Percentiles rank a stretch among this genome's conserved stretches.
Conservation (phyloP, 371 early-diverging fungal species). For the Funneliformis caledonium region DNA sequence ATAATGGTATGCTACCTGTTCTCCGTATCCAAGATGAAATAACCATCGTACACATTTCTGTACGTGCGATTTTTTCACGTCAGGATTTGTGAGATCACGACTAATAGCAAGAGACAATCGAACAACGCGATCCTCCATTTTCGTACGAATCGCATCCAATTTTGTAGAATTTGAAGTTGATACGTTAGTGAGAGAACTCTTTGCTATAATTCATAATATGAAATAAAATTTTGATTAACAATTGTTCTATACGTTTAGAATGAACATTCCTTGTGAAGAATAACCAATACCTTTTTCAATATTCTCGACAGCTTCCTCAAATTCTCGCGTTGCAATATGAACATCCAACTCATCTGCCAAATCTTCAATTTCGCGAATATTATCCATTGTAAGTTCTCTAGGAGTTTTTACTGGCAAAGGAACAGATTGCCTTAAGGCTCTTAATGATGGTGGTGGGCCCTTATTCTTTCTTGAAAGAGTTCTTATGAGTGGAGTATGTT, state of each 20-base stretch:
- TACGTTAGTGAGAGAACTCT: conserved; percentile 3
- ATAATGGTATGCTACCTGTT: conserved; percentile 55
- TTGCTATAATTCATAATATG: conserved; percentile 20
- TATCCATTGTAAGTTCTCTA: conserved; percentile 47
- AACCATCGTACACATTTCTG: conserved; percentile 82
- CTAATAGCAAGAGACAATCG: conserved; percentile 69
- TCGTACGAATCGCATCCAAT: conserved; percentile 55
- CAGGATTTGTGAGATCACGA: conserved; percentile 77
- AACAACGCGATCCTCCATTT: conserved; percentile 68
- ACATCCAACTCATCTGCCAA: conserved; percentile 88
- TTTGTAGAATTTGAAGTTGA: conserved; percentile 41
- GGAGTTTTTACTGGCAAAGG: neutral
- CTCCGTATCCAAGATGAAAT: conserved; percentile 76
- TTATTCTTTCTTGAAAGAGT: conserved; percentile 7
- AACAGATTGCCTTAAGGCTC: neutral
- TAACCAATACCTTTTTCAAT: conserved; percentile 66
- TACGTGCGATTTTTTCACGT: conserved; percentile 79
- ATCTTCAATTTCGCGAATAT: conserved; percentile 71
- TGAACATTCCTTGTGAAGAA: neutral
- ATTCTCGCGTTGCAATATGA: conserved; percentile 85
- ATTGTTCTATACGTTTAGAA: neutral
- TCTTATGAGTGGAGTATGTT: conserved; percentile 23
- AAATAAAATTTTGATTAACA: neutral
- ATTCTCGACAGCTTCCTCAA: conserved; percentile 75
- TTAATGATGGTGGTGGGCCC: neutral